Percentiles rank a stretch among this genome's conserved stretches.
phyloP scores from a whole-genome alignment of 768 basidiomycete genomes.

The Tulasnella sp. region DNA sequence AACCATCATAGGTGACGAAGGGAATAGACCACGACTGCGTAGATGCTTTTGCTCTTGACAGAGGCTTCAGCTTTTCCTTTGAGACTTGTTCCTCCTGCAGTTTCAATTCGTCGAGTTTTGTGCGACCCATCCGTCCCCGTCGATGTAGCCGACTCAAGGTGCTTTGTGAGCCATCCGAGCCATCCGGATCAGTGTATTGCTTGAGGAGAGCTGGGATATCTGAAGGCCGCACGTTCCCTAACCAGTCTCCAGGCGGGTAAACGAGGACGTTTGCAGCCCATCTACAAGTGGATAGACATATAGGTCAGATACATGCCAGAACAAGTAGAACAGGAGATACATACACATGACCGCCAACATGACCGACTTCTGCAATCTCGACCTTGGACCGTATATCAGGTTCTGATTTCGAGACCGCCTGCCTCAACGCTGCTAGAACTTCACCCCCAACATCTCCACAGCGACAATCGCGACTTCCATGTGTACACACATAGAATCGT shows the following conservation, averaged over 20 bases:
- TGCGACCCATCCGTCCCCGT: slow-evolving; percentile 18
- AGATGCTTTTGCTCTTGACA: neutral
- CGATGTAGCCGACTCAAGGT: slow-evolving; percentile 9
- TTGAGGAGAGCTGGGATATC: slow-evolving; percentile 19
- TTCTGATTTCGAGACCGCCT: neutral
- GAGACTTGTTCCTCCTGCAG: neutral
- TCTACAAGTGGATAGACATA: neutral
- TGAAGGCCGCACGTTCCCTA: slow-evolving; percentile 19
- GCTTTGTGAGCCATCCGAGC: neutral
- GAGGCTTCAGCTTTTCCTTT: neutral
- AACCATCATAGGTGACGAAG: slow-evolving; percentile 15
- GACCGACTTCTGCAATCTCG: slow-evolving; percentile 17
- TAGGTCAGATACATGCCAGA: neutral
- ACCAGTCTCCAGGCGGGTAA: slow-evolving; percentile 18
- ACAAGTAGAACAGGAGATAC: slow-evolving; percentile 18
- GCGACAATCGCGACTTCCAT: slow-evolving; percentile 24
- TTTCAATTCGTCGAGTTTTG: slow-evolving; percentile 1
- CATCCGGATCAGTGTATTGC: neutral
- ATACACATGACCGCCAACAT: slow-evolving; percentile 24
- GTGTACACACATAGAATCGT: slow-evolving; percentile 25
- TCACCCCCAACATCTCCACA: slow-evolving; percentile 24
- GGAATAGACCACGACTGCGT: neutral
- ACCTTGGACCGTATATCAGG: slow-evolving; percentile 13
- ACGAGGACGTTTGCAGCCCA: slow-evolving; percentile 15
- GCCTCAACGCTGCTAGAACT: slow-evolving; percentile 20